A percentile compares a stretch with the other conserved stretches of the same genome.
Evolutionary conservation across 2,329 filamentous ascomycete species (phyloP).

Genomic region (Ploettnerulaceae sp.): DNA sequence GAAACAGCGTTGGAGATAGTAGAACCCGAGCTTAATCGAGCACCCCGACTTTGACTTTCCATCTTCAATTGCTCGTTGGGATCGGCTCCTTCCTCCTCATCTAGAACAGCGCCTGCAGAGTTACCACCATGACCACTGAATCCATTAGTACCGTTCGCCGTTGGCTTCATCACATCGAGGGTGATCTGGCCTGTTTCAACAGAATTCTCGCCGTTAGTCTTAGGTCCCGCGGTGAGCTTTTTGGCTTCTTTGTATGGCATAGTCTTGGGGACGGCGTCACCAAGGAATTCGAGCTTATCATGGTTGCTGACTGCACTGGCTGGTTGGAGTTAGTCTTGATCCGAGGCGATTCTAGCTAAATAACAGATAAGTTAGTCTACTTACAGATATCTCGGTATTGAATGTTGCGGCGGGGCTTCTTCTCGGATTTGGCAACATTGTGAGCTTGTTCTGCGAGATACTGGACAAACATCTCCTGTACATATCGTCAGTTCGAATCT

Average conservation of each 20-base stretch:
- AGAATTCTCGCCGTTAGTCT: conserved; percentile 35
- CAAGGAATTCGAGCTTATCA: conserved; percentile 92
- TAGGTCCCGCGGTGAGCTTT: conserved; percentile 42
- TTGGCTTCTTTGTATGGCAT: conserved; percentile 72
- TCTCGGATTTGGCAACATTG: conserved; percentile 83
- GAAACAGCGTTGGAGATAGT: conserved; percentile 15
- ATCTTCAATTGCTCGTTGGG: conserved; percentile 33
- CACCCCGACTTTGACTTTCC: conserved; percentile 30
- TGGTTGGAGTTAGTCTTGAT: conserved; percentile 34
- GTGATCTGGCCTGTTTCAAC: conserved; percentile 31
- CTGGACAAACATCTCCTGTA: conserved; percentile 89
- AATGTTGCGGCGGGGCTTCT: conserved; percentile 87
- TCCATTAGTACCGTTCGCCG: conserved; percentile 19
- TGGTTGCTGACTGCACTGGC: conserved; percentile 81
- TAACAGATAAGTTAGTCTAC: conserved; percentile 23
- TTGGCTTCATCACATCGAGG: conserved; percentile 28
- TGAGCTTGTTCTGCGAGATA: conserved; percentile 81
- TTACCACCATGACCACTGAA: conserved; percentile 5
- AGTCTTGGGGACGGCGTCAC: conserved; percentile 85
- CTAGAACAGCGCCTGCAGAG: too few relatives aligned
- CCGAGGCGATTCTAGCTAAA: conserved; percentile 6
- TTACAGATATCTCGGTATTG: conserved; percentile 91
- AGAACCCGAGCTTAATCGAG: conserved; percentile 18
- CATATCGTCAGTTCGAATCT: conserved; percentile 12
- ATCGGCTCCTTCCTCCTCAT: conserved; percentile 25